phyloP scores from a whole-genome alignment of 257 asterid species.

The Penstemon eatonii region DNA sequence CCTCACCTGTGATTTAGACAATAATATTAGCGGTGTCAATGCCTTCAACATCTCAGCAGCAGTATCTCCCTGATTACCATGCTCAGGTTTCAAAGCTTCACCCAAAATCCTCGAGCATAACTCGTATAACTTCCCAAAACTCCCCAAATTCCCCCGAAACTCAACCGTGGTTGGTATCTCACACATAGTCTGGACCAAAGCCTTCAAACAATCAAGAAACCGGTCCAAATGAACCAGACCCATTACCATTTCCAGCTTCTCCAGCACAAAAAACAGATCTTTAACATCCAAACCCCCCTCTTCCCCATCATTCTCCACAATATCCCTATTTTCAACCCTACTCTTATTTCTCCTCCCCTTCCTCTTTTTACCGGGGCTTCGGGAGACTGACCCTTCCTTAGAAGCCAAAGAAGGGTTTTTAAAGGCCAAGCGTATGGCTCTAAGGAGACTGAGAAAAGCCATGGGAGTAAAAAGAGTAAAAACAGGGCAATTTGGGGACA shows the following conservation, averaged over 20 bases:
- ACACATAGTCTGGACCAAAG: conserved; percentile 69
- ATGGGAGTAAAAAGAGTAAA: conserved; percentile 85
- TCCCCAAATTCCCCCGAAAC: conserved; percentile 46
- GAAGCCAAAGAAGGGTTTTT: conserved; percentile 42
- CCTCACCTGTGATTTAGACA: conserved; percentile 56
- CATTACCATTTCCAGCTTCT: conserved; percentile 65
- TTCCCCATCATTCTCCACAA: conserved; percentile 36
- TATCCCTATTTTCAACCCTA: conserved; percentile 39
- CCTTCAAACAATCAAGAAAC: conserved; percentile 85
- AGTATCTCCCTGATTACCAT: conserved; percentile 65
- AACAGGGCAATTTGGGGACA: conserved; percentile 85
- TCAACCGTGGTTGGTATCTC: conserved; percentile 69
- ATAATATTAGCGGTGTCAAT: conserved; percentile 57
- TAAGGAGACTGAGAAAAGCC: conserved; percentile 75
- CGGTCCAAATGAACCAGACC: conserved; percentile 75
- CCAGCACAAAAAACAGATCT: conserved; percentile 58
- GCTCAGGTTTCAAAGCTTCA: conserved; percentile 66
- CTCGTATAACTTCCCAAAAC: conserved; percentile 56
- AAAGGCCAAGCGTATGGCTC: conserved; percentile 61
- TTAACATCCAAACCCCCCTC: conserved; percentile 53
- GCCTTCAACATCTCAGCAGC: conserved; percentile 79
- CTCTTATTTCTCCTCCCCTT: conserved; percentile 45
- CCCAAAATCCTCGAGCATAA: conserved; percentile 53
- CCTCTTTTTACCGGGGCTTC: conserved; percentile 42
- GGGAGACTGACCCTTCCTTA: conserved; percentile 33